phyloP scores from a whole-genome alignment of 495 filamentous ascomycete species.

The Penicillium maclennaniae region DNA sequence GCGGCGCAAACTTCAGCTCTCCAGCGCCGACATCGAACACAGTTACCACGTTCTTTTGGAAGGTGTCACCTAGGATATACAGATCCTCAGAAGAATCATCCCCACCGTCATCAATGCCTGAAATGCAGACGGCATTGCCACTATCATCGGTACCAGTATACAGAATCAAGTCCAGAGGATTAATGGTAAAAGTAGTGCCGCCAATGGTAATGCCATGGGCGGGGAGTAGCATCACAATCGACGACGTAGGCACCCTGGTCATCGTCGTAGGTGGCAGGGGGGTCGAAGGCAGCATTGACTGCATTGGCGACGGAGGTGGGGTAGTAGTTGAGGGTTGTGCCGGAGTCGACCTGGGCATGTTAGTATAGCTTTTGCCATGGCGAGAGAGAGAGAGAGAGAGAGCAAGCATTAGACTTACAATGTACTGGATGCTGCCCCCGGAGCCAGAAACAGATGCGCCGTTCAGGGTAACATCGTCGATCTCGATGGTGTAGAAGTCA shows the following conservation, averaged over 20 bases:
- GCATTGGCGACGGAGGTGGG: constrained; percentile 41
- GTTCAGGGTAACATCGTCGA: constrained; percentile 34
- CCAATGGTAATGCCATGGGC: constrained; percentile 49
- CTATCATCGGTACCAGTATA: constrained; percentile 31
- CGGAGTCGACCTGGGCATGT: constrained; percentile 33
- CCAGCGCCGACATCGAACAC: constrained; percentile 33
- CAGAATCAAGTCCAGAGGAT: constrained; percentile 53
- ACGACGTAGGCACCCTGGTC: constrained; percentile 49
- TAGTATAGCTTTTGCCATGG: neutral
- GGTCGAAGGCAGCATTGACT: constrained; percentile 51
- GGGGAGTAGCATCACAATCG: constrained; percentile 51
- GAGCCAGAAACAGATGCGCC: constrained; percentile 17
- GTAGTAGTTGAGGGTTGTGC: constrained; percentile 41
- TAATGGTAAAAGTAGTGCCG: constrained; percentile 48
- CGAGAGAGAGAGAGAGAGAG: neutral
- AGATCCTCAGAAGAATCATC: constrained; percentile 25
- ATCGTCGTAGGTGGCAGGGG: constrained; percentile 46
- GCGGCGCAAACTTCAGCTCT: constrained; percentile 30
- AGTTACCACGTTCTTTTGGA: constrained; percentile 60
- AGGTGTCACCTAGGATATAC: constrained; percentile 56
- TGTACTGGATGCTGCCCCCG: constrained; percentile 18
- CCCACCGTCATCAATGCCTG: constrained; percentile 39
- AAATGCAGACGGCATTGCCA: constrained; percentile 42
- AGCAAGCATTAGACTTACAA: constrained; percentile 18
- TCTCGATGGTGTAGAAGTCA: constrained; percentile 42